Conservation (phyloP, 2,329 filamentous ascomycete species). For the Alternaria panax region DNA sequence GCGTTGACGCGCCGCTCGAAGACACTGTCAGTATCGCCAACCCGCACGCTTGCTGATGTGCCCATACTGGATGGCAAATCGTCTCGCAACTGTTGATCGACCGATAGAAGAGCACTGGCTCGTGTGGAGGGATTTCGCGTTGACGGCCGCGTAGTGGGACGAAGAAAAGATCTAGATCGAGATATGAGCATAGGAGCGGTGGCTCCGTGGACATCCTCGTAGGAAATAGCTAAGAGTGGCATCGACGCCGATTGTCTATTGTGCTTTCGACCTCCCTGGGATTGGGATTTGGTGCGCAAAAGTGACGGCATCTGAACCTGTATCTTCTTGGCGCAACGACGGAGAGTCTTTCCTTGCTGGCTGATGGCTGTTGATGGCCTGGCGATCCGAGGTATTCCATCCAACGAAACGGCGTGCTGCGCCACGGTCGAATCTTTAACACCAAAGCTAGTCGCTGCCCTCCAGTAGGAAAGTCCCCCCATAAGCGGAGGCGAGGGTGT, state of each 20-base stretch:
- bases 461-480: conserved; percentile 46
- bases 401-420: conserved; percentile 42
- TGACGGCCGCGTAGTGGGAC: conserved; percentile 9
- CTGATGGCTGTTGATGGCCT: conserved; percentile 27
- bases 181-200: conserved; percentile 12
- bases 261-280: conserved; percentile 18
- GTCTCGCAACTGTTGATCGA: conserved; percentile 7
- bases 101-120: conserved; percentile 3
- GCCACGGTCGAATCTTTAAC: conserved; percentile 17
- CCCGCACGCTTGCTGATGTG: conserved; percentile 20
- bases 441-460: conserved; percentile 21
- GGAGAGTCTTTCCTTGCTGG: conserved; percentile 35
- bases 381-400: conserved; percentile 12
- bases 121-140: conserved; percentile 11
- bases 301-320: conserved; percentile 42
- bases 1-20: conserved; percentile 28
- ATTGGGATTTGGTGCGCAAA: conserved; percentile 27
- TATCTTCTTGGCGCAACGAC: conserved; percentile 37
- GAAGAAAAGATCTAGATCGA: conserved; percentile 19
- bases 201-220: conserved; percentile 18
- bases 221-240: conserved; percentile 29
- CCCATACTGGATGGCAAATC: conserved; percentile 10
- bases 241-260: conserved; percentile 37
- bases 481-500: conserved; percentile 41
- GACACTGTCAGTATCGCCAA: conserved; percentile 20